Conservation (phyloP, 352 stramenopile genomes). For the Phytopythium ostracodes region DNA sequence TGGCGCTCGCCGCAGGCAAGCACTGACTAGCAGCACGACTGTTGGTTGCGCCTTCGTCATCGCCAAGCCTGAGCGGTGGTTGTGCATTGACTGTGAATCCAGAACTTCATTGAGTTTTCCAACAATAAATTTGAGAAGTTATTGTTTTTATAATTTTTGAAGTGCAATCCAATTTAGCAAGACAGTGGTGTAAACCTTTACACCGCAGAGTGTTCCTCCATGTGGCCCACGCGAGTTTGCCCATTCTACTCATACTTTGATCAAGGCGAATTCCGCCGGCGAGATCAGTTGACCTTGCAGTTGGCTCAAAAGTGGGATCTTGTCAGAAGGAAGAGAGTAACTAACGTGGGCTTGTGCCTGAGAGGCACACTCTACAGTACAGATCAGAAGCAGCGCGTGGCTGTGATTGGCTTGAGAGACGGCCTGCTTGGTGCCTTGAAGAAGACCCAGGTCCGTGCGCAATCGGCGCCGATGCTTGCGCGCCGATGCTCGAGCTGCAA, state of each 20-base stretch:
- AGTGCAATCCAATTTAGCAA: no score
- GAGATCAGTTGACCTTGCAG: constrained; percentile 1
- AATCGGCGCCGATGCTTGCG: background rate
- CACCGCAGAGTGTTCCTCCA: background rate
- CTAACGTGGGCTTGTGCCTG: background rate
- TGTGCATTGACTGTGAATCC: no score
- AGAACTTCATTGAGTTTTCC: no score
- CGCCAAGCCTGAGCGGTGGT: no score
- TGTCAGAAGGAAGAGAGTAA: background rate
- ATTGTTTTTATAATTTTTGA: no score
- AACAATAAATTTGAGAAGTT: no score
- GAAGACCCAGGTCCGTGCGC: background rate
- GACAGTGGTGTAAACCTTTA: no score
- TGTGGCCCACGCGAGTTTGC: background rate
- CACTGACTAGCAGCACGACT: no score
- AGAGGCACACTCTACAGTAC: background rate
- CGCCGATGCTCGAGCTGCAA: background rate
- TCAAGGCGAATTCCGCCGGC: background rate
- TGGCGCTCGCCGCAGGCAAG: no score
- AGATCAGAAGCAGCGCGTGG: no score
- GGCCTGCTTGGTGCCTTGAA: background rate
- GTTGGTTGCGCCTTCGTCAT: no score
- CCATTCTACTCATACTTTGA: background rate
- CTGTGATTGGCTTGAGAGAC: background rate
- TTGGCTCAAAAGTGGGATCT: background rate